phyloP scores from a whole-genome alignment of 192 early-diverging fungal species.

The Phlyctochytrium arcticum region DNA sequence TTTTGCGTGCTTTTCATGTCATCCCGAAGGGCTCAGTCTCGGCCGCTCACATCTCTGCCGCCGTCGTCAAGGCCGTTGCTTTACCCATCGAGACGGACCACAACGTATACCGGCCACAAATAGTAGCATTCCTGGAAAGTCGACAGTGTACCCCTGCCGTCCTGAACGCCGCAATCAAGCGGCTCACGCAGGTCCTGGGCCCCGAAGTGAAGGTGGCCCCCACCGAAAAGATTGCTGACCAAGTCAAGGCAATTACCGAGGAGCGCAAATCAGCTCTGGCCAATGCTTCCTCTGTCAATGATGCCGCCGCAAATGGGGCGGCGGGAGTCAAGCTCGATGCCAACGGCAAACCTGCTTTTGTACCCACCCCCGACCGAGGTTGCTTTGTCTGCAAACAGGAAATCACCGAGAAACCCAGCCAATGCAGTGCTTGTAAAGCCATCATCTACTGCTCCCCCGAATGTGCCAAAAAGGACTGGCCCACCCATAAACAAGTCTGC shows the following conservation, averaged over 20 bases:
- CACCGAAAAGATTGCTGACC: constrained; percentile 24
- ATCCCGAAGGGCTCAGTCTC: constrained; percentile 17
- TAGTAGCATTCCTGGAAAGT: constrained; percentile 33
- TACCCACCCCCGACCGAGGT: constrained; percentile 32
- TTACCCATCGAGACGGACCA: constrained; percentile 18
- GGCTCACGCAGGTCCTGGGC: constrained; percentile 13
- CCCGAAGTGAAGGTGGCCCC: constrained; percentile 26
- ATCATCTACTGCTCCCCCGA: constrained; percentile 49
- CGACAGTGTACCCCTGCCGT: constrained; percentile 17
- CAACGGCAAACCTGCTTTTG: constrained; percentile 12
- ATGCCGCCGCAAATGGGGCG: background rate
- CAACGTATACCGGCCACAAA: constrained; percentile 11
- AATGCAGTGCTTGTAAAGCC: constrained; percentile 54
- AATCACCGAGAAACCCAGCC: constrained; percentile 46
- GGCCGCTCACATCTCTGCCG: constrained; percentile 21
- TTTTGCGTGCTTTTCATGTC: constrained; percentile 33
- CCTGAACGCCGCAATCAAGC: constrained; percentile 8
- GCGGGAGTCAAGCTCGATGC: constrained; percentile 17
- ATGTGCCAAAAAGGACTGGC: constrained; percentile 54
- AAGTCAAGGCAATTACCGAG: constrained; percentile 17
- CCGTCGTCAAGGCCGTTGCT: constrained; percentile 34
- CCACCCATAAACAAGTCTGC: constrained; percentile 45
- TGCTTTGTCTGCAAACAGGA: constrained; percentile 52
- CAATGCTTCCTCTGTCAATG: too few species aligned
- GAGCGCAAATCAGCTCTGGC: too few species aligned